Evolutionary conservation across 2,329 filamentous ascomycete species (phyloP).

Genomic region (Monilinia polystroma): DNA sequence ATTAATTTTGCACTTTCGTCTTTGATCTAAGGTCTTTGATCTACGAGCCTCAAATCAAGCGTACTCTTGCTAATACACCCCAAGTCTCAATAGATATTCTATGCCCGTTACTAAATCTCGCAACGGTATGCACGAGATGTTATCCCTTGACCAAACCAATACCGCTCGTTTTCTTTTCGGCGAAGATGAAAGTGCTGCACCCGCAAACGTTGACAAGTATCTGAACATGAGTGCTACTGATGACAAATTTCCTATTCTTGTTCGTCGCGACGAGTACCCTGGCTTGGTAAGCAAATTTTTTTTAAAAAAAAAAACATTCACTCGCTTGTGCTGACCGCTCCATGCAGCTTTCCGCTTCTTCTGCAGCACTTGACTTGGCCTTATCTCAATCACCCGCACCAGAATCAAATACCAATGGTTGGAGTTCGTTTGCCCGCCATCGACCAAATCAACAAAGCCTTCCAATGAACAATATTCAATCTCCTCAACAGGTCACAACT

Average conservation of each 20-base stretch:
- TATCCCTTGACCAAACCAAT: constrained; percentile 75
- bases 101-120: constrained; percentile 81
- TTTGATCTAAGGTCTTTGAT: constrained; percentile 21
- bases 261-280: constrained; percentile 56
- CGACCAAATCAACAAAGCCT: constrained; percentile 50
- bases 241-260: constrained; percentile 83
- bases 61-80: constrained; percentile 31
- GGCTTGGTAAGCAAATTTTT: constrained; percentile 36
- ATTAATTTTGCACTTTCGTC: constrained; percentile 5
- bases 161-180: constrained; percentile 84
- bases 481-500: constrained; percentile 41
- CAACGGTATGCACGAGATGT: constrained; percentile 62
- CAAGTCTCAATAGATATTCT: constrained; percentile 83
- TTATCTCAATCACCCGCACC: constrained; percentile 65
- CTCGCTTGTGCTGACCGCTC: constrained; percentile 43
- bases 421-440: constrained; percentile 40
- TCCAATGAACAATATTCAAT: constrained; percentile 34
- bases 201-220: constrained; percentile 63
- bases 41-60: constrained; percentile 16
- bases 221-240: constrained; percentile 71
- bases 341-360: constrained; percentile 73
- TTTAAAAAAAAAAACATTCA: constrained; percentile 14
- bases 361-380: constrained; percentile 77
- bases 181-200: constrained; percentile 61
- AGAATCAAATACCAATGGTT: constrained; percentile 46